Evolutionary conservation across 768 basidiomycete genomes (phyloP), one percentile per base, ranked within the genome.

Genomic region (Russula compacta): DNA sequence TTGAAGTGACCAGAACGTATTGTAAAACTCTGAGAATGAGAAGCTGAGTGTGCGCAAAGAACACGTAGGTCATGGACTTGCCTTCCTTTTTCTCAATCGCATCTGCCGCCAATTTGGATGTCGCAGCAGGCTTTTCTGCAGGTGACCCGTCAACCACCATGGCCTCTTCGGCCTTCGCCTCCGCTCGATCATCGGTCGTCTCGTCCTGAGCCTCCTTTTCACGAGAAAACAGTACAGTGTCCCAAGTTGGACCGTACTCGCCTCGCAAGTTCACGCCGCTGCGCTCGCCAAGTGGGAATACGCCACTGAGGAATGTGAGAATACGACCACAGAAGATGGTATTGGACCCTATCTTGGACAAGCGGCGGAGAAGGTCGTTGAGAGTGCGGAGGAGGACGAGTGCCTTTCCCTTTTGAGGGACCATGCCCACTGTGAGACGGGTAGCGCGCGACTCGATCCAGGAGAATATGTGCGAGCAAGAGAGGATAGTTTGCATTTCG

Each of bases 261-360:
- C 93, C 93, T 36, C 93, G 78, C 64, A 95, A 73, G 72, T 97
- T 97, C 38, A 95, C 93, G 36, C 93, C 92, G 70, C 91, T 93
- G 53, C 92, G 77, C 71, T 95, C 93, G 2, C 89, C 89, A 9
- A 97, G 73, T 6, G 91, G 89, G 70, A 93, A 95, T 2, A 92
- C 89, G 2, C 82, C 83, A 61, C 87, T 89, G 53, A 95, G 74
- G 71, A 95, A 94, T 1, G 87, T 87, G 70, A 93, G 76, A 69
- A 97, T 95, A 1, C 92, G 82, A 5, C 93, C 94, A 67, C 89
- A 91, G 72, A 97, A 92, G 66, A 87, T 82, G 21, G 91, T 92
- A 55, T 87, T 90, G 6, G 84, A 79, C 19, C 87, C 89, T 71
- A 85, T 87, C 73, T 94, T 94, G 43, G 91, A 94, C 11, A 95